Conservation (phyloP, 345 rosid genomes). For the Acer saccharum region DNA sequence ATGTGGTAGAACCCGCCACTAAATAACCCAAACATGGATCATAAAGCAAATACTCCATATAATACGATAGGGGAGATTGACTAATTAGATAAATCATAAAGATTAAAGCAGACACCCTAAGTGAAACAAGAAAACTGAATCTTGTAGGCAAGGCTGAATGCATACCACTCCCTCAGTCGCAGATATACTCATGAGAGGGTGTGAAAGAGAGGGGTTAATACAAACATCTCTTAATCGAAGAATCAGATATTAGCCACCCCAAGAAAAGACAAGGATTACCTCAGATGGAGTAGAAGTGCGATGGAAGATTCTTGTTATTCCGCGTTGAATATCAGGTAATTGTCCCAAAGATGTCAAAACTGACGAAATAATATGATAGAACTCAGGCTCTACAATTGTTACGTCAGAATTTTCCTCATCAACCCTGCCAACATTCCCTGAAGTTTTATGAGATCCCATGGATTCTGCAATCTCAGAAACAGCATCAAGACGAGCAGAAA, state of each 20-base stretch:
- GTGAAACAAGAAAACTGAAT: not conserved
- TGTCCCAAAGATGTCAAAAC: conserved; percentile 77
- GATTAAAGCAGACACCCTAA: not conserved
- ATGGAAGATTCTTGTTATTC: conserved; percentile 93
- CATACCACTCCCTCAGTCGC: not conserved
- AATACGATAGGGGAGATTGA: not conserved
- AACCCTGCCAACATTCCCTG: conserved; percentile 33
- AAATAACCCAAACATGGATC: not conserved
- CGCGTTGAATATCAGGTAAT: conserved; percentile 91
- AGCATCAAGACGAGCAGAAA: conserved; percentile 93
- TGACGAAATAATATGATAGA: conserved; percentile 59
- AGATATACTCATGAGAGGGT: not conserved
- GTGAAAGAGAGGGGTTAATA: too few relatives aligned
- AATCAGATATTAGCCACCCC: not conserved
- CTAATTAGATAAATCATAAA: conserved; percentile 9
- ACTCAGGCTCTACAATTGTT: conserved; percentile 41
- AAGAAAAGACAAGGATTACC: conserved; percentile 47
- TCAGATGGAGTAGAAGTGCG: conserved; percentile 85
- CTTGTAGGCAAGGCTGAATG: not conserved
- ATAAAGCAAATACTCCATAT: not conserved
- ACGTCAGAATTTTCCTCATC: conserved; percentile 45
- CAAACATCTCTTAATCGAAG: too few relatives aligned
- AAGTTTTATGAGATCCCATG: conserved; percentile 63
- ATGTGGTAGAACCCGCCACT: not conserved
- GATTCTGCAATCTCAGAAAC: conserved; percentile 91